phyloP scores from a whole-genome alignment of 2,329 filamentous ascomycete species.

The Aspergillus sp. region DNA sequence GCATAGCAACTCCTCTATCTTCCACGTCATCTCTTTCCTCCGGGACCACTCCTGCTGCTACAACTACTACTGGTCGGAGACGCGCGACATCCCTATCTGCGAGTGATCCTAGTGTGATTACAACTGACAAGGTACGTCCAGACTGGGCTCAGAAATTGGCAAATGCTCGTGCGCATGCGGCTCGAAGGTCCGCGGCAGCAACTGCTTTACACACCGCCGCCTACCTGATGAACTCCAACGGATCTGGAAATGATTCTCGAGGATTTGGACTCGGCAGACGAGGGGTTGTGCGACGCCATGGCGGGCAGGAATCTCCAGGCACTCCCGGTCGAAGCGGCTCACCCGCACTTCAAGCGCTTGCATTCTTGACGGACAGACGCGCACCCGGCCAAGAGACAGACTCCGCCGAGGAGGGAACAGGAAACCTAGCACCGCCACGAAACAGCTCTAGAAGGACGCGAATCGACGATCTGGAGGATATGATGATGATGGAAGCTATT shows the following conservation, averaged over 20 bases:
- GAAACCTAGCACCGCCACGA: conserved; percentile 46
- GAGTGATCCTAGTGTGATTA: conserved; percentile 82
- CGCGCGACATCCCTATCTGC: conserved; percentile 76
- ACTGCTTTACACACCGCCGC: conserved; percentile 94
- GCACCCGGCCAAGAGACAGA: conserved; percentile 39
- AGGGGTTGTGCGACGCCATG: conserved; percentile 50
- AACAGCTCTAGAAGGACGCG: conserved; percentile 63
- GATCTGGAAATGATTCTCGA: conserved; percentile 48
- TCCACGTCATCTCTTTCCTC: conserved; percentile 81
- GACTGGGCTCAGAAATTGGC: conserved; percentile 93
- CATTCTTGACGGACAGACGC: conserved; percentile 53
- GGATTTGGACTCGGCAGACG: conserved; percentile 63
- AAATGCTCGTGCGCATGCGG: conserved; percentile 80
- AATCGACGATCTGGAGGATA: conserved; percentile 88
- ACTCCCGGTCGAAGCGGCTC: conserved; percentile 40
- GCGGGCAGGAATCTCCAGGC: conserved; percentile 39
- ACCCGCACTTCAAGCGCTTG: conserved; percentile 50
- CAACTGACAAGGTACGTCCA: conserved; percentile 87
- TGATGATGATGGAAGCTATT: conserved; percentile 99
- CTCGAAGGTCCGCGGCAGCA: conserved; percentile 85
- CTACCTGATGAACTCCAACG: conserved; percentile 75
- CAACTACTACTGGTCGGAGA: conserved; percentile 46
- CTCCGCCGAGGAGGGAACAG: conserved; percentile 40
- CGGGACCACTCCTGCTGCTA: conserved; percentile 40
- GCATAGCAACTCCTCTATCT: conserved; percentile 73